Evolutionary conservation across 768 basidiomycete species (phyloP).

Genomic region (Panellus pusillus): DNA sequence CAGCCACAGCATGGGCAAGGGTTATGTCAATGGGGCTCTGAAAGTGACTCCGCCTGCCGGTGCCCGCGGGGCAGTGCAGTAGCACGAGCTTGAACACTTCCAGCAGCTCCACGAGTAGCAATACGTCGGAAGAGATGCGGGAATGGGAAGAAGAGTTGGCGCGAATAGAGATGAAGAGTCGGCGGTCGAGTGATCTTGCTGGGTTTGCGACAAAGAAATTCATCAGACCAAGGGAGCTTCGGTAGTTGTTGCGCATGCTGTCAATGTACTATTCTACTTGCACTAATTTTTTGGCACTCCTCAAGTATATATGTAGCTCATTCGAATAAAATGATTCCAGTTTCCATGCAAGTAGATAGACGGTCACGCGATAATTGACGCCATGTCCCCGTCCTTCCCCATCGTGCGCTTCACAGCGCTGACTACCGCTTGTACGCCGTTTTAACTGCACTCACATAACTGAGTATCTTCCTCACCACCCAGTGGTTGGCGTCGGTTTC

Average conservation of each 20-base stretch:
- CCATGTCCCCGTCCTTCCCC: constrained; percentile 21
- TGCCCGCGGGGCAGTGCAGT: constrained; percentile 30
- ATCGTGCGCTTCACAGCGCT: constrained; percentile 21
- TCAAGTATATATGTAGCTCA: background rate
- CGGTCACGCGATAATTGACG: constrained; percentile 4
- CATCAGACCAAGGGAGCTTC: background rate
- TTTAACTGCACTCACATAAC: background rate
- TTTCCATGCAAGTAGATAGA: no score
- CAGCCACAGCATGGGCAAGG: background rate
- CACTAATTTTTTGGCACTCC: constrained; percentile 2
- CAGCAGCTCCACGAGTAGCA: constrained; percentile 31
- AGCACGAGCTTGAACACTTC: constrained; percentile 34
- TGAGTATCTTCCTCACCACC: constrained; percentile 5
- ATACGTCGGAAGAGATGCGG: constrained; percentile 39
- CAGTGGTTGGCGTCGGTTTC: constrained; percentile 20
- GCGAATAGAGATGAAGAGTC: constrained; percentile 65
- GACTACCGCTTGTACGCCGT: constrained; percentile 12
- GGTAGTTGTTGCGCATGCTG: background rate
- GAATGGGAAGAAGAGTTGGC: constrained; percentile 83
- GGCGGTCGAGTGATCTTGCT: constrained; percentile 47
- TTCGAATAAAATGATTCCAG: no score
- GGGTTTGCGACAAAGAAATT: constrained; percentile 41
- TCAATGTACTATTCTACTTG: constrained; percentile 3
- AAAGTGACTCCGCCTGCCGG: constrained; percentile 24
- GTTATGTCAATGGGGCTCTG: constrained; percentile 10